Percentiles rank a stretch among this genome's conserved stretches.
Conservation (phyloP, 352 stramenopile species). For the Phytophthora sansomeana region DNA sequence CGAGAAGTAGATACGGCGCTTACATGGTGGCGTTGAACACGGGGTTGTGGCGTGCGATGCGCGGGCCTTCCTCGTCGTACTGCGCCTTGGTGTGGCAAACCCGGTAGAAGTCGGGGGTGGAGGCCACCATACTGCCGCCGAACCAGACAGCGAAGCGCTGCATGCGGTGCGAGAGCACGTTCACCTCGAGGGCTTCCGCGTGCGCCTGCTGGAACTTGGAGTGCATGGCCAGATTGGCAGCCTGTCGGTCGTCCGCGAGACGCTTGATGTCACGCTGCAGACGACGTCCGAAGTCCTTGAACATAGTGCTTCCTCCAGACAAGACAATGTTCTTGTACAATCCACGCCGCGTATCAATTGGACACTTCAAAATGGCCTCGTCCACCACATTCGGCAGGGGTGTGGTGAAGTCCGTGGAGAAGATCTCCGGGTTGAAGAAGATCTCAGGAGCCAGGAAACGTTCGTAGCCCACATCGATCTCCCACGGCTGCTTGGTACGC, state of each 20-base stretch:
- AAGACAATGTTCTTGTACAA: constrained; percentile 98
- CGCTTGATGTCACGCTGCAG: constrained; percentile 96
- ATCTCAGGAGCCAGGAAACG: constrained; percentile 96
- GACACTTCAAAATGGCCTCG: constrained; percentile 95
- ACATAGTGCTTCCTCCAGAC: constrained; percentile 96
- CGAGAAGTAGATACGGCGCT: constrained; percentile 14
- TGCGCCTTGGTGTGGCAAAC: constrained; percentile 97
- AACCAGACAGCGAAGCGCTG: constrained; percentile 97
- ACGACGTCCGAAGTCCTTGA: constrained; percentile 96
- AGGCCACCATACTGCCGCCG: constrained; percentile 94
- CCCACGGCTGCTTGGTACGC: constrained; percentile 86
- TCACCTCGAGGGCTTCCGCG: constrained; percentile 90
- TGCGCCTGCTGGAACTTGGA: constrained; percentile 72
- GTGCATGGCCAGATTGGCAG: constrained; percentile 85
- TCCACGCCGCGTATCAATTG: constrained; percentile 94
- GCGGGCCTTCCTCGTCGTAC: constrained; percentile 96
- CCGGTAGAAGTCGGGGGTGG: constrained; percentile 94
- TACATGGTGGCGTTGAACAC: constrained; percentile 96
- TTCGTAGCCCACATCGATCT: constrained; percentile 94
- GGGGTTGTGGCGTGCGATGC: constrained; percentile 95
- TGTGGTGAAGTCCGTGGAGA: constrained; percentile 93
- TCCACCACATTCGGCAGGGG: constrained; percentile 95
- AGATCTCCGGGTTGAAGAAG: constrained; percentile 98
- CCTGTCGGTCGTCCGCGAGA: constrained; percentile 90
- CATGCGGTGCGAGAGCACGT: constrained; percentile 95